Evolutionary conservation across 768 basidiomycete species (phyloP), one percentile per base, ranked within the genome.

Genomic region (Phylloporus arenicola): DNA sequence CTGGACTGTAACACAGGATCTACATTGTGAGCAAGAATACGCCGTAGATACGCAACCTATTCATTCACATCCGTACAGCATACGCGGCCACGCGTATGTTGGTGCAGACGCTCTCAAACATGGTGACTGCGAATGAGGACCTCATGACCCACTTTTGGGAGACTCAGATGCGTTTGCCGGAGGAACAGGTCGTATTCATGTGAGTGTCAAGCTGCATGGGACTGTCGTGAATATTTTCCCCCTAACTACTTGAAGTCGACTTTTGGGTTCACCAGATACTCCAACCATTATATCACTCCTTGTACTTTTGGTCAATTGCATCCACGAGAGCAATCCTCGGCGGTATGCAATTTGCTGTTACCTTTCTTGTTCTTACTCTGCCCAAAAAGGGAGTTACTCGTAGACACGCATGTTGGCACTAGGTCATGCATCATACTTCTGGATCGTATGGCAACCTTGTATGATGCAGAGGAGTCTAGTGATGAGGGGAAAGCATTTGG

Each of bases 51-150:
- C 24, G n/a, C 16, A 20, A 17, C 9, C 5, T 16, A 45, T 40
- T 17, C 9, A 24, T 30, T 17, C 9, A 24, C 27, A 8, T 41
- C 10, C 42, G 14, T 43, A 44, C 60, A 94, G 92, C 79, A 51
- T 74, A 80, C 47, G 69, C 75, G 0, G 72, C 79, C 17, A 82
- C 86, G 8, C 76, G 88, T 14, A 75, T 88, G 51, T 70, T 89
- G 25, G 74, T 84, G 2, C 92, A 96, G 64, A 72, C 87, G 4
- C 74, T 95, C 25, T 88, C 91, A 17, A 96, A 96, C 64, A 73
- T 92, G 20, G 77, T 94, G 29, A 91, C 93, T 2, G 76, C 77
- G n/a, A 8, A 92, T 53, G 78, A 83, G 35, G 57, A 53, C 8
- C 74, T 85, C 40, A 73, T 78, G 53, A 63, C 72, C n/a, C 72